phyloP scores from a whole-genome alignment of 2,329 filamentous ascomycete genomes.

The Diaporthe citri region DNA sequence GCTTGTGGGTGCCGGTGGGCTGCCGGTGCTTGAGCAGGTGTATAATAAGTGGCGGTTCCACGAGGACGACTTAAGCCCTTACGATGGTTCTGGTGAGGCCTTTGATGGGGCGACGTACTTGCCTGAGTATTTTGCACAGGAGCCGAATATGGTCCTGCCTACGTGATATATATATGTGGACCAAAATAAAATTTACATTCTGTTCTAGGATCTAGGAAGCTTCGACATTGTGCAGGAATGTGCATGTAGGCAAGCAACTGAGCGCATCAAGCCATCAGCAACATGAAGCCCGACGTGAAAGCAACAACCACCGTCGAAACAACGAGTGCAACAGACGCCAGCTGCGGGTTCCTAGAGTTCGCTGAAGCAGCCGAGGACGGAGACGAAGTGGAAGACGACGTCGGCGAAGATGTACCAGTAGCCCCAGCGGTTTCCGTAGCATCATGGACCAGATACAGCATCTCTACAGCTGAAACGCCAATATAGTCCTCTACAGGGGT shows the following conservation, averaged over 20 bases:
- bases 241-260: not conserved
- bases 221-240: not conserved
- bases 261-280: constrained; percentile 10
- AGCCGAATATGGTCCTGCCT: constrained; percentile 39
- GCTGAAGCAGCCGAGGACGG: not conserved
- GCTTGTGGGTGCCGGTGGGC: constrained; percentile 57
- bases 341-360: not conserved
- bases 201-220: not conserved
- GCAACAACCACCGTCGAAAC: constrained; percentile 2
- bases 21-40: constrained; percentile 52
- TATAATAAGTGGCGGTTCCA: constrained; percentile 48
- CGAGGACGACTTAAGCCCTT: constrained; percentile 53
- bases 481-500: not conserved
- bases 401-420: not conserved
- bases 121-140: constrained; percentile 55
- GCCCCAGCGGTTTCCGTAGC: not conserved
- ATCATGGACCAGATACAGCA: constrained; percentile 23
- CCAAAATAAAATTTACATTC: not conserved
- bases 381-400: constrained; percentile 1
- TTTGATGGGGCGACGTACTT: constrained; percentile 55
- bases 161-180: not conserved
- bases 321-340: not conserved
- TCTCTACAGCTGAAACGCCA: not conserved
- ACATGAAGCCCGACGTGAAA: constrained; percentile 26
- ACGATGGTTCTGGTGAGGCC: constrained; percentile 59